Base-by-base conservation (phyloP, 2,329 filamentous ascomycete genomes). In the Aciculosporium take region DNA sequence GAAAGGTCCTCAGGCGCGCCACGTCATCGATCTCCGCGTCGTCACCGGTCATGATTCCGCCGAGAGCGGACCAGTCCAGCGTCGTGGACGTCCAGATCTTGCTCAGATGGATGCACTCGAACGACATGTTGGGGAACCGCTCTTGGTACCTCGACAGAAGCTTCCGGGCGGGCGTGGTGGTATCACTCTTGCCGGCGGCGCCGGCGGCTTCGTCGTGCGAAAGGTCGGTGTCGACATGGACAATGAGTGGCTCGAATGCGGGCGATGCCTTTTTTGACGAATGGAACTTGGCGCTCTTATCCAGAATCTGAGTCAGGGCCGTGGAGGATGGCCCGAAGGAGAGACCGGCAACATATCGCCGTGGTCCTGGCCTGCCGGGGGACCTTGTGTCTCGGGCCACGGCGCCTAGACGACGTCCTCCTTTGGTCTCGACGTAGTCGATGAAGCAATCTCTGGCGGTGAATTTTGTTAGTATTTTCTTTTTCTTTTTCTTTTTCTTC, bases 281-380 rank as follows among this genome's bases (percentile, higher is more conserved):
- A 56, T 89, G 81, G 41, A 70, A 72, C 48, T 73, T 67, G 35
- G 83, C 67, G 53, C 86, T 83, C 45, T 71, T 65, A 57, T 84
- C 74, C 41, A 96, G 66, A 18, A 94, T 69, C 51, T 89, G 74
- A 24, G 94, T 67, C 33, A 98, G 67, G 12, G 78, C 74, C 12
- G 82, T 71, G 0, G 89, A 96, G 1, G 84, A 91, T 1, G 82
- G 67, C 1, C 91, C 89, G 52, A 86, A 80, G 0, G 88, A 94
- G 2, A 95, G 65, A 5, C 87, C 85, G 17, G 94, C 65, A 15
- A 94, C 65, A 37, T 94, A 73, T 40, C 55, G 54, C 31, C 57
- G 58, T 9, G 56, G 52, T 48, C 53, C 55, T 46, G 53, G 57
- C 44, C 58, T 54, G 41, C 54, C 48, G 36, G 56, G 52, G 46